Evolutionary conservation across 2,329 filamentous ascomycete genomes (phyloP), one percentile per base, ranked within the genome.

Genomic region (Metarhizium humberi): DNA sequence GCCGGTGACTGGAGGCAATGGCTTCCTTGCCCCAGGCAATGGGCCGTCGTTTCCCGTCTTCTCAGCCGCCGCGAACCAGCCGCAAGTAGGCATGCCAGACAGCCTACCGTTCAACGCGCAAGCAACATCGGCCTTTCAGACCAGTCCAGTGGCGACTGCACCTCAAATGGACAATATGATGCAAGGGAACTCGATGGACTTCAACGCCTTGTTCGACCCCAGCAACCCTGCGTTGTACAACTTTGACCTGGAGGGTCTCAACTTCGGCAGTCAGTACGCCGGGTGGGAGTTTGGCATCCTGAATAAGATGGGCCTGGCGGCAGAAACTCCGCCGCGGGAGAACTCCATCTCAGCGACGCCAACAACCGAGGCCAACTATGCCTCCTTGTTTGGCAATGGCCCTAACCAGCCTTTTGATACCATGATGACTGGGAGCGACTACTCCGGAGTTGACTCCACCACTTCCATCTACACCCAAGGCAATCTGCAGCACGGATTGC

Each of bases 281-380:
- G 92, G 92, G 18, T 79, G 96, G 69, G 94, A 97, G 70, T 96
- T 97, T 69, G 88, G 91, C 54, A 96, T 97, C 82, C 81, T 99
- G 0, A 91, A 90, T 32, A 92, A 97, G 69, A 95, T 99, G 88
- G 90, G 90, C 5, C 60, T 72, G 13, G 57, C 89, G 14, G 87
- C 85, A n/a, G 89, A 94, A 62, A 88, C 85, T 16, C 84, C 87
- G 6, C 82, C 87, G 5, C 83, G 84, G 54, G 89, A 94, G 71
- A 80, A 62, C 70, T 78, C 67, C 62, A 70, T 68, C 67, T 78
- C 68, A 1, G 70, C 71, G 52, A 70, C 68, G 16, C 67, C 70
- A 5, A 69, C 70, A 4, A 66, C 65, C 16, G 71, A 73, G 36
- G 63, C 67, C 43, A 72, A 71, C 38, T 72, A 74, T 36, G 66